These are phyloP conservation scores for Thraustochytrium striatum DNA, from an alignment of 352 stramenopile genomes.

Conservation along the genomic window DNA sequence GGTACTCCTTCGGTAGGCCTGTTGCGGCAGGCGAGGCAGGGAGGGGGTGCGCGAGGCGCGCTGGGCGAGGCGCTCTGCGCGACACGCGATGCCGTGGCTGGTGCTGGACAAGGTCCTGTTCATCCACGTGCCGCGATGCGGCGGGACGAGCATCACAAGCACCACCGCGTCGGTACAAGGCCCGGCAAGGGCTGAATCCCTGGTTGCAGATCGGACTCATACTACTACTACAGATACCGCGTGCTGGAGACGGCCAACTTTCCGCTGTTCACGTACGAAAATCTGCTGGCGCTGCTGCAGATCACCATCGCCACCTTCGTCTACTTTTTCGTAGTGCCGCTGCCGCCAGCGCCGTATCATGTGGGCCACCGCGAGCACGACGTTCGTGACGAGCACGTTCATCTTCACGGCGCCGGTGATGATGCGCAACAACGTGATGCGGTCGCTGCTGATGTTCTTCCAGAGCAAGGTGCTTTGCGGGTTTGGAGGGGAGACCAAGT, in stretches of 20 bases:
- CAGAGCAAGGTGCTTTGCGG: slow-evolving; percentile 55
- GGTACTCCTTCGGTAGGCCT: background rate
- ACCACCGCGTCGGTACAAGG: slow-evolving; percentile 57
- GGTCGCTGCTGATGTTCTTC: slow-evolving; percentile 56
- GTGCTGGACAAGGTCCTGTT: slow-evolving; percentile 58
- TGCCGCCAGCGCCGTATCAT: slow-evolving; percentile 41
- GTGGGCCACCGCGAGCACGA: slow-evolving; percentile 38
- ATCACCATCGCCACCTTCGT: slow-evolving; percentile 42
- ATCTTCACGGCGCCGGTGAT: slow-evolving; percentile 58
- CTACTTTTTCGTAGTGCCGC: slow-evolving; percentile 41
- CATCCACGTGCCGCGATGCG: slow-evolving; percentile 59
- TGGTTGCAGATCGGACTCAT: slow-evolving; percentile 53
- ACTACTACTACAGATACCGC: slow-evolving; percentile 58
- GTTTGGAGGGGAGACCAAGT: slow-evolving; percentile 55
- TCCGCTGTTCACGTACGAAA: slow-evolving; percentile 57
- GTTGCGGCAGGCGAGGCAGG: background rate
- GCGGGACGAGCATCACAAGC: slow-evolving; percentile 59
- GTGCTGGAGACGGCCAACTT: slow-evolving; percentile 59
- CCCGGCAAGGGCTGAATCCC: slow-evolving; percentile 30
- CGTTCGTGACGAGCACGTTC: slow-evolving; percentile 56
- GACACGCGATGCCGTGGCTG: slow-evolving; percentile 59
- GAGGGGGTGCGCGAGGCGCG: background rate
- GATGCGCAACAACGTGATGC: slow-evolving; percentile 52
- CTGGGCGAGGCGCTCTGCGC: background rate
- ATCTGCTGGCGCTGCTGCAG: slow-evolving; percentile 50